Evolutionary conservation across 371 early-diverging fungal genomes (phyloP), one percentile per base, ranked within the genome.

Genomic region (Zopfochytrium polystomum): DNA sequence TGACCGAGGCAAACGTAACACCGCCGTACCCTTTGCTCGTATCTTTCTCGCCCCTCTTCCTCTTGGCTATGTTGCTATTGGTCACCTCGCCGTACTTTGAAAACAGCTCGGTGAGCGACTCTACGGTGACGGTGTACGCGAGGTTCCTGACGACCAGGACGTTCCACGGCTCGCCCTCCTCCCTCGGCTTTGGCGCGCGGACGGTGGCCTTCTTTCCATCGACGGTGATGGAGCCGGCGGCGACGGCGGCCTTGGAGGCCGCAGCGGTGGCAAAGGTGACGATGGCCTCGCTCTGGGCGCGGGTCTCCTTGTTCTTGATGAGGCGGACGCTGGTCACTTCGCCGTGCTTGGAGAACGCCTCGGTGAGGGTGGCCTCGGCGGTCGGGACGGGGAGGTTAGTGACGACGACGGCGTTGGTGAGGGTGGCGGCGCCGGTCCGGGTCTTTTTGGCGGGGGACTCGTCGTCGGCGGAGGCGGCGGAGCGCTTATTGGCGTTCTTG

Each of bases 91-190:
- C 54, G 11, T 54, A 42, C 20, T 54, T 32, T 27, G 45, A 43
- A 55, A 55, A 55, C 45, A 55, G 29, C 45, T 55, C 56, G 30
- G 23, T 55, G 18, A 55, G 27, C n/a, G 29, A 11, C 26, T 82
- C 77, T 30, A 76, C 72, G n/a, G 83, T 85, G 3, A 83, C 72
- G n/a, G 81, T 76, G 60, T 86, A 89, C 15, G 80, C 69, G 54
- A 91, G 64, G 70, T 90, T 90, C 31, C 90, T 90, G 0, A 90
- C 58, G 68, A 90, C 90, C 44, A 90, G 67, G 1, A 88, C 84
- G 13, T 87, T 80, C 42, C 82, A 82, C 3, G 20, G 31, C n/a
- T n/a, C n/a, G n/a, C n/a, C n/a, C n/a, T n/a, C n/a, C n/a, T n/a
- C n/a, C n/a, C n/a, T n/a, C 20, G 65, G 65, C 27, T 45, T 38